Percentiles rank a stretch among this genome's conserved stretches.
phyloP scores from a whole-genome alignment of 2,329 filamentous ascomycete genomes.

The Pseudovirgaria hyperparasitica region DNA sequence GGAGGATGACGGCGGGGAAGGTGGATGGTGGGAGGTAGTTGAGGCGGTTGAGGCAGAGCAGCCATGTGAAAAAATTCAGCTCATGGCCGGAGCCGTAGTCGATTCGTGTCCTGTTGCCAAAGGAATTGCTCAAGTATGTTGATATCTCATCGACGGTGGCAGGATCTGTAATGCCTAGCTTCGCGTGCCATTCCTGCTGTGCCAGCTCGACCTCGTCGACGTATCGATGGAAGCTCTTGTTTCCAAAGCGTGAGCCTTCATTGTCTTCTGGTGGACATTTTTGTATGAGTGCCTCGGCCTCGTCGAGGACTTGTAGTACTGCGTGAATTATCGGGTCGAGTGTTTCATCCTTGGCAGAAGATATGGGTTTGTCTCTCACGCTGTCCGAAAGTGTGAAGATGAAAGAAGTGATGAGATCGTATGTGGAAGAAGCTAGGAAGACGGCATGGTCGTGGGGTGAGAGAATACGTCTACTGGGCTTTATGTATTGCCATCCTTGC shows the following conservation, averaged over 20 bases:
- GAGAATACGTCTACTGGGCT: constrained; percentile 68
- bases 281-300: constrained; percentile 53
- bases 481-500: constrained; percentile 47
- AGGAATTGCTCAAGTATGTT: constrained; percentile 68
- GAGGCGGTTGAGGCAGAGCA: constrained; percentile 84
- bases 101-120: constrained; percentile 76
- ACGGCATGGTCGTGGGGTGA: constrained; percentile 67
- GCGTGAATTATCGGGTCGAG: constrained; percentile 48
- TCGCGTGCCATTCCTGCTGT: constrained; percentile 48
- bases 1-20: constrained; percentile 62
- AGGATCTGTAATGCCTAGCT: constrained; percentile 40
- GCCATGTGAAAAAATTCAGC: constrained; percentile 92
- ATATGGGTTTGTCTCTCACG: constrained; percentile 57
- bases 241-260: constrained; percentile 83
- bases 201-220: constrained; percentile 48
- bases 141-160: constrained; percentile 57
- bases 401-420: constrained; percentile 67
- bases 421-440: constrained; percentile 67
- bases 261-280: constrained; percentile 72
- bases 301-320: constrained; percentile 57
- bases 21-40: constrained; percentile 49
- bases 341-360: constrained; percentile 43
- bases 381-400: constrained; percentile 77
- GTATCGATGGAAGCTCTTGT: constrained; percentile 77
- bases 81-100: constrained; percentile 98